Base-by-base conservation (phyloP, 1,284 basidiomycete species). In the Leccinum fuscescens region DNA sequence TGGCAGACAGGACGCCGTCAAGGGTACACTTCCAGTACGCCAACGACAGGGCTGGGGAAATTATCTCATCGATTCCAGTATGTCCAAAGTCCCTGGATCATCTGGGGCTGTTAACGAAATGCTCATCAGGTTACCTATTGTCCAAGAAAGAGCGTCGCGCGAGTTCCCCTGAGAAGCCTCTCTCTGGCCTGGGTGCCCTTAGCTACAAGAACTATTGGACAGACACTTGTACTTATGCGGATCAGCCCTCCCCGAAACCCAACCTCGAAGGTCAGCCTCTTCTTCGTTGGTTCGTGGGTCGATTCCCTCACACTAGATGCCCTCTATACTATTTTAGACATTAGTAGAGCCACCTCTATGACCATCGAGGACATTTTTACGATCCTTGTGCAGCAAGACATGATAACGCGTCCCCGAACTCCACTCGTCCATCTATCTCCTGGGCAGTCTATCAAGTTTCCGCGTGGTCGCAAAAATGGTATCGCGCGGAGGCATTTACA, bases 11-110 rank as follows among this genome's bases (percentile, higher is more conserved):
- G 53, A 54, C 22, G 37, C 53, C 15, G 53, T 54, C 37, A 54
- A 54, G 37, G 51, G 50, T 20, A 99, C 97, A 9, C 78, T 99
- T 48, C 97, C 97, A 1, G 92, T 98, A 39, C 82, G 95, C 65
- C 97, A 99, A 74, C 81, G 97, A 61, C 89, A 92, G 71, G 95
- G 95, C 0, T 98, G 94, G 94, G 96, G 95, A 7, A 94, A 95
- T 76, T 81, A 94, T 59, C 81, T 98, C 68, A 98, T 98, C 71
- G 97, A 94, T 76, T 97, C 98, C 77, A 98, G 96, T 97, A 76
- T 73, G 95, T 72, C 49, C 31, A 11, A 55, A 46, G 50, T 54
- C 17, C 52, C 82, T 55, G n/a, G 60, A 55, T 62, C 55, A 3
- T 50, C 17, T 48, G 42, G 6, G 29, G 24, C 9, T 33, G 8